These are phyloP conservation scores for Tetramitus jugosus DNA, from an alignment of 208 protist genomes.

Conservation along the genomic window DNA sequence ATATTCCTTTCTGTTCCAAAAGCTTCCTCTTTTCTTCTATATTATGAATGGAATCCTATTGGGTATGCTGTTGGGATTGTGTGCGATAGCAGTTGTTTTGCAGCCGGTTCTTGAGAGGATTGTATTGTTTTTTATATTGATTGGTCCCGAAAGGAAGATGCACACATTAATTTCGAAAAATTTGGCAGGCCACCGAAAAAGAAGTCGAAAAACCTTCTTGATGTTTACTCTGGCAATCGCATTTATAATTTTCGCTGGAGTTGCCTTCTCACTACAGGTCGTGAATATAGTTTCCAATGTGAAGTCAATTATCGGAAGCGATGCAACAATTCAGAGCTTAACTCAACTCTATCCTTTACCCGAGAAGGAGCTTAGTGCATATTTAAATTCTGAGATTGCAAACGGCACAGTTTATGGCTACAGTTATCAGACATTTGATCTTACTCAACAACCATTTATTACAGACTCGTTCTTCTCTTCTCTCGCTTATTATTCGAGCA, in stretches of 20 bases:
- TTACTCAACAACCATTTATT: background rate
- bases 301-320: conserved; percentile 48
- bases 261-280: conserved; percentile 54
- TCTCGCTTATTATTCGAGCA: background rate
- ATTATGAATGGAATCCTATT: conserved; percentile 74
- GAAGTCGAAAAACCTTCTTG: conserved; percentile 81
- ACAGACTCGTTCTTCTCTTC: background rate
- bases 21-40: conserved; percentile 77
- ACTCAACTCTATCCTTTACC: conserved; percentile 47
- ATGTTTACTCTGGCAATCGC: conserved; percentile 82
- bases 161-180: conserved; percentile 75
- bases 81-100: conserved; percentile 63
- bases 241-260: conserved; percentile 71
- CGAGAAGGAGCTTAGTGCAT: conserved; percentile 42
- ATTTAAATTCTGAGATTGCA: conserved; percentile 34
- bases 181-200: conserved; percentile 62
- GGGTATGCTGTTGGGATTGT: conserved; percentile 76
- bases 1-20: conserved; percentile 70
- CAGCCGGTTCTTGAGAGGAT: conserved; percentile 56
- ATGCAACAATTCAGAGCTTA: conserved; percentile 45
- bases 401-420: conserved; percentile 42
- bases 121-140: conserved; percentile 71
- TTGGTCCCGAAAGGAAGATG: conserved; percentile 59
- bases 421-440: conserved; percentile 55
- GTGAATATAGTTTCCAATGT: conserved; percentile 43